Evolutionary conservation across 345 rosid species (phyloP).

Genomic region (Eucalyptus regnans): DNA sequence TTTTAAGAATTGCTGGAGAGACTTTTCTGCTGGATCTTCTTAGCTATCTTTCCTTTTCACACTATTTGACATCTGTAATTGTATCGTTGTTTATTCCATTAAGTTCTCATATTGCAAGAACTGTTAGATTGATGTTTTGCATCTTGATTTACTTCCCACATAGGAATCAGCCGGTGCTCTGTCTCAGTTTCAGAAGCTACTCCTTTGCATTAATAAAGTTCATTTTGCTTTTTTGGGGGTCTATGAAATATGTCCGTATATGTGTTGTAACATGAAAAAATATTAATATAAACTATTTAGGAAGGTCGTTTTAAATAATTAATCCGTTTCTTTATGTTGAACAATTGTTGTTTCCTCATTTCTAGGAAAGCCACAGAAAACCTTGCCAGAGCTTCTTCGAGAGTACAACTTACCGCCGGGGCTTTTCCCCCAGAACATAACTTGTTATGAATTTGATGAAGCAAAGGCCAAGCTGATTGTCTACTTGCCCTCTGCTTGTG

Average conservation of each 20-base stretch:
- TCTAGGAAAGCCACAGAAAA: constrained; percentile 65
- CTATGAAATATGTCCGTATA: background rate
- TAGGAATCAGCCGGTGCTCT: background rate
- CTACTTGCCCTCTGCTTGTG: constrained; percentile 65
- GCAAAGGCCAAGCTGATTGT: constrained; percentile 72
- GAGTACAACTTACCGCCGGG: constrained; percentile 90
- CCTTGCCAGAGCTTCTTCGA: constrained; percentile 80
- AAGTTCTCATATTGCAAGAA: background rate
- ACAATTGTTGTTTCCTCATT: background rate
- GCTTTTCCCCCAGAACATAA: constrained; percentile 77
- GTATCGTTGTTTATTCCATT: background rate
- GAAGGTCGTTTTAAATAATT: background rate
- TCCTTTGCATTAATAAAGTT: background rate
- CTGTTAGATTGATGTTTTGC: background rate
- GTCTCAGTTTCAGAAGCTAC: background rate
- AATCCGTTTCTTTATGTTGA: background rate
- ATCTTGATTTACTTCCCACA: background rate
- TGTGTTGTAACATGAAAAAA: background rate
- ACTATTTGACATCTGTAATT: background rate
- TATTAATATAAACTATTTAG: background rate
- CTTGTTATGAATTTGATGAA: constrained; percentile 86
- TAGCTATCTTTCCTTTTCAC: background rate
- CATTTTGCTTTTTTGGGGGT: background rate
- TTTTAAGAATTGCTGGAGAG: background rate
- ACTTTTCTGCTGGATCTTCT: background rate